These are phyloP conservation scores for Pestalotiopsis sp. DNA, from an alignment of 2,329 filamentous ascomycete species.

Conservation along the genomic window DNA sequence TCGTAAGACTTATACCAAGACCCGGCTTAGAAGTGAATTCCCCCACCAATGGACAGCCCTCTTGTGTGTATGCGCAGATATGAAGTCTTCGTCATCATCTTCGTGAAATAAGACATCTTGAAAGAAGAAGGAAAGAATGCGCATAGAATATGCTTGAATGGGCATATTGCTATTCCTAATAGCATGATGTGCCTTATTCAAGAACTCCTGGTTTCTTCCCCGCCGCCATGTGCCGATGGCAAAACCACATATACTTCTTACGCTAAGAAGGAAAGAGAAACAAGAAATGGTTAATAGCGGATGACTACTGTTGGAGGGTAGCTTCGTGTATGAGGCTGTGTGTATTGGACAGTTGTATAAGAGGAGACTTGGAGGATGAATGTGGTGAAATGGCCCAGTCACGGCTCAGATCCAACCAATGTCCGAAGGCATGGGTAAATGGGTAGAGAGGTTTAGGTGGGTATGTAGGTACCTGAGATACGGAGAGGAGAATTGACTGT, in stretches of 20 bases:
- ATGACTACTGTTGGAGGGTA: not conserved
- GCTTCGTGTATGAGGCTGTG: not conserved
- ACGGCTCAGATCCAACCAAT: not conserved
- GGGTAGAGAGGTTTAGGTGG: not conserved
- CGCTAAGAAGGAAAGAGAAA: not conserved
- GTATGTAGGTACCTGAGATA: not conserved
- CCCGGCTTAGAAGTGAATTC: not conserved
- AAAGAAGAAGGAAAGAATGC: not conserved
- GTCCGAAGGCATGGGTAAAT: not conserved
- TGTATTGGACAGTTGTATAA: not conserved
- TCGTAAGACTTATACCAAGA: not conserved
- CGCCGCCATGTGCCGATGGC: not conserved
- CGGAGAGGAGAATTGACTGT: not conserved
- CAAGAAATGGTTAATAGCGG: not conserved
- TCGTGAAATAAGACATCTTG: not conserved
- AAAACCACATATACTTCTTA: not conserved
- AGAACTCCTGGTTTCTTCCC: not conserved
- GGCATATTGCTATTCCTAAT: not conserved
- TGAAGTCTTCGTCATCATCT: not conserved
- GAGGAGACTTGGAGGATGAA: not conserved
- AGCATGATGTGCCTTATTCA: not conserved
- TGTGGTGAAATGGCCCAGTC: not conserved
- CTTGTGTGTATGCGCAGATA: not conserved
- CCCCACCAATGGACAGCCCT: not conserved
- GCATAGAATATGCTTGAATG: not conserved